Evolutionary conservation across 805 yeast genomes (phyloP), one percentile per base, ranked within the genome.

Genomic region (Ogataea glucozyma): DNA sequence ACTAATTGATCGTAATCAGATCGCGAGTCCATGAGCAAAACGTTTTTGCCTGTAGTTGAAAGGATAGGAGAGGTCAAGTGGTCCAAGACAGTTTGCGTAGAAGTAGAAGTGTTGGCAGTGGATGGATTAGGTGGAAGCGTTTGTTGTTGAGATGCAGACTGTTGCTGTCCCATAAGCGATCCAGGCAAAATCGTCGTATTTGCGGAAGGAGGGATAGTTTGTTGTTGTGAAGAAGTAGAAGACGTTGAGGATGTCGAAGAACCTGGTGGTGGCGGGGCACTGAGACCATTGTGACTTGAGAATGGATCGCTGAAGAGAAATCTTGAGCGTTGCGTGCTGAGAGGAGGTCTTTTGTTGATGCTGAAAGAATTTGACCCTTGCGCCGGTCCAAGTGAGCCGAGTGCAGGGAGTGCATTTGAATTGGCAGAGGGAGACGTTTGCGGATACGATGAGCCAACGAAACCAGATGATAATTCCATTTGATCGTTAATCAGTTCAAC

Each of bases 221-320:
- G 54, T 24, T 37, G 44, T 26, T 41, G 54, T 12, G 50, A 47
- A 29, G 51, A 39, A 6, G 52, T 32, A 17, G 58, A 43, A 20
- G 51, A 37, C 17, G 47, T 31, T 16, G 45, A 48, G 18, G 48
- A 36, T 13, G 47, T 31, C 21, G 50, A 47, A 4, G 52, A 45
- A 24, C 52, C 52, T 4, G 52, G 46, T 9, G 52, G 52, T 4
- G 52, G 44, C 13, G 35, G 30, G 22, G 29, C 38, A 14, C 42
- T 34, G 3, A 46, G 26, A 19, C 40, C 36, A 35, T 39, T 36
- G 18, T 47, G 62, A 21, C 49, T 41, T 4, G 45, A 31, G 53
- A 76, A 75, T 8, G 88, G 87, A 57, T 83, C 88, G 51, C 82
- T 75, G 57, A 83, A 83, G 27, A 83, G 69, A 54, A 83, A 82